These are phyloP conservation scores for Pleurotus tuber-regium DNA, from an alignment of 768 basidiomycete genomes.

Conservation along the genomic window DNA sequence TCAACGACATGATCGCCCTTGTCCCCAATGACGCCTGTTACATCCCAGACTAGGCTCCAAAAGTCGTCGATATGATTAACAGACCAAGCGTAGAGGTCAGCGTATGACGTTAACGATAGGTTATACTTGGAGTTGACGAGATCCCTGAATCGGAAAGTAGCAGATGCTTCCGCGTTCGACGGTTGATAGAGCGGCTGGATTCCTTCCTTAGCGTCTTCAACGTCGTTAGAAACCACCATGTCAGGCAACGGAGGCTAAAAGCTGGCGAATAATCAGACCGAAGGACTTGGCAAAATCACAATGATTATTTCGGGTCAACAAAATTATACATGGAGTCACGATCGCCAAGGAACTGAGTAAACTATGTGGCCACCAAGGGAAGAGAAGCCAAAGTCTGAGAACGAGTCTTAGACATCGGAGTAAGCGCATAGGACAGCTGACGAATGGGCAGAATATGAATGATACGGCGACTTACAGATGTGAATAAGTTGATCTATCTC, in stretches of 20 bases:
- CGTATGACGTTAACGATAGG: conserved; percentile 49
- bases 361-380: no score
- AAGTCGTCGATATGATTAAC: conserved; percentile 56
- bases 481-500: no score
- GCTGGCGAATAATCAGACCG: background rate
- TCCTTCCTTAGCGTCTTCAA: background rate
- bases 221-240: background rate
- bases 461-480: no score
- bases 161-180: conserved; percentile 35
- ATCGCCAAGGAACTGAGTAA: no score
- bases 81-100: conserved; percentile 70
- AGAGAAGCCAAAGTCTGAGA: no score
- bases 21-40: conserved; percentile 54
- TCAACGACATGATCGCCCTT: conserved; percentile 65
- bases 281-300: no score
- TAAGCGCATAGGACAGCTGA: no score
- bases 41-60: conserved; percentile 77
- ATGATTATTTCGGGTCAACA: no score
- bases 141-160: conserved; percentile 46
- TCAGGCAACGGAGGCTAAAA: background rate
- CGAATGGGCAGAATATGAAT: no score
- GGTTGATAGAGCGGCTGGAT: conserved; percentile 46
- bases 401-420: no score
- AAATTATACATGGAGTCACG: no score
- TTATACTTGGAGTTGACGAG: conserved; percentile 47